Base-by-base conservation (phyloP, 495 filamentous ascomycete species). In the Penicillium daleae region DNA sequence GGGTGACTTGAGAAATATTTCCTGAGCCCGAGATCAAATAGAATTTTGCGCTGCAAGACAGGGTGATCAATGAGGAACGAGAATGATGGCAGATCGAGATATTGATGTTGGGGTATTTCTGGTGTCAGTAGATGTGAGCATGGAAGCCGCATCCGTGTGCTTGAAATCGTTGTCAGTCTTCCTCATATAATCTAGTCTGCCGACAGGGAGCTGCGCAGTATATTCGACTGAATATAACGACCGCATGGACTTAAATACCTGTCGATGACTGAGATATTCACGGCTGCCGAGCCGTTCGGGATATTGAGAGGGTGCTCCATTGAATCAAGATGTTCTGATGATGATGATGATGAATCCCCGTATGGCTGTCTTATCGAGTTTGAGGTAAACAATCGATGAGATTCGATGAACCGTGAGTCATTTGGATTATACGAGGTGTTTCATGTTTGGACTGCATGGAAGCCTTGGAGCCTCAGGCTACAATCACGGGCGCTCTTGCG, bases 11-110 rank as follows among this genome's bases (percentile, higher is more conserved):
- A 57, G 6, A 32, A 33, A 9, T 66, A 57, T 15, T 60, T 63
- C 21, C 64, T 57, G 3, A 58, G 53, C 0, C 60, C 60, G 8
- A 66, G 22, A 37, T 66, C 64, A 17, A 63, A 66, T 1, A 66
- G 46, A 39, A 68, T 13, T 21, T 62, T 68, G 12, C 61, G 60
- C 42, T 66, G 39, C 3, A 26, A 60, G 0, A 60, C 66, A 12
- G 60, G 10, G 56, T 68, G 68, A 42, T 68, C 68, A 13, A 71
- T 40, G 9, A 68, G 55, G 21, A 71, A 71, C 1, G 62, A 65
- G 29, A 66, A 69, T 7, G 64, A 64, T 1, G 69, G 69, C 9
- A 53, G 26, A 17, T 53, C n/a, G 15, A 53, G 27, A 13, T 13
- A 29, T 53, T 53, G 10, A 33, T 53, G 50, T 7, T 53, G 50